Evolutionary conservation across 2,329 filamentous ascomycete genomes (phyloP), one percentile per base, ranked within the genome.

Genomic region (Fusarium sp.): DNA sequence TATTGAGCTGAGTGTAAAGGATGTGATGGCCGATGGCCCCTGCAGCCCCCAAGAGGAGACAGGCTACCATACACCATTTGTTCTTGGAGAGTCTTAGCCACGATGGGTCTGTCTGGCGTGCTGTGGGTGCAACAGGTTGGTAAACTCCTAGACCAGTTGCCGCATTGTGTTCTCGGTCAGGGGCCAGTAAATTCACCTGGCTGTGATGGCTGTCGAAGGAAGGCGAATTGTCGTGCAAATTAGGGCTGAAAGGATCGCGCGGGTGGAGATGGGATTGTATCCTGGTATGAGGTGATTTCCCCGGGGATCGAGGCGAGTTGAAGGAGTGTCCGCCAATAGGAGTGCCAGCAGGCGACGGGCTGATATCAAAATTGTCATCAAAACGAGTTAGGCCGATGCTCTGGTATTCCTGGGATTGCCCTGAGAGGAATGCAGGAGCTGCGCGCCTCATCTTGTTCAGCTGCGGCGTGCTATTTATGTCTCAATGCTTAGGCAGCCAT

Each of bases 21-120:
- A 65, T 35, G 25, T 65, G 60, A 41, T 65, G 62, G 0, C 54
- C 45, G 1, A 65, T 14, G 4, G 62, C 60, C 5, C 47, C 53
- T 7, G 27, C 60, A 11, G 47, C 27, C 4, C 62, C 62, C 13
- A 65, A 25, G 13, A 44, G 19, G n/a, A 65, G 53, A 7, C 54
- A 64, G 6, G 19, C 25, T 4, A 60, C 49, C 54, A 65, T 65
- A 8, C 44, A 64, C 62, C 59, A 65, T 32, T 55, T 64, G 15
- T 39, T 65, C 14, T 49, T 52, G 2, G 46, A 30, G n/a, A 62
- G 2, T 11, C 33, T 45, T 3, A 40, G 7, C 55, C 49, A 58
- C 30, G 33, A 40, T 27, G 49, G 33, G 20, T 39, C 55, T 46
- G 45, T 55, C 1, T 33, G 25, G 15, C 17, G 49, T 22, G 22